Evolutionary conservation across 371 early-diverging fungal genomes (phyloP), one percentile per base, ranked within the genome.

Genomic region (Actinomortierella wolfii): DNA sequence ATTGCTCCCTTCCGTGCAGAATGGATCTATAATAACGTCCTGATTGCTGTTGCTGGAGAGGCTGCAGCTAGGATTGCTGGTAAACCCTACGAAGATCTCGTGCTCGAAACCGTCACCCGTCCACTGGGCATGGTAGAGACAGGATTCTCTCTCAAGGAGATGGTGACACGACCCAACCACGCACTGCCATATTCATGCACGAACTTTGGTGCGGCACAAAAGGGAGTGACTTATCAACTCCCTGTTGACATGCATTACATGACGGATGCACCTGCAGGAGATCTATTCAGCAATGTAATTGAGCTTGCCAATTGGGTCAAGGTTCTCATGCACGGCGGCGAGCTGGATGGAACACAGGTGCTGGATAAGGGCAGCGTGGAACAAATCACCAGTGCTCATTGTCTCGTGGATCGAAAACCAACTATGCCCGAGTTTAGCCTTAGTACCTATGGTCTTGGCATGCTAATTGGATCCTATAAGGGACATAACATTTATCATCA

Each of bases 281-380:
- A 64, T 18, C 49, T 58, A 0, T 57, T 48, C 49, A 57, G 57
- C 3, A 57, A 54, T 18, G 64, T 57, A 1, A 9, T 57, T 2
- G 64, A 64, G 18, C 28, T 64, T 15, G 48, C 34, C 11, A 39
- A 43, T 0, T 64, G 49, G 53, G 64, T 54, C 0, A 8, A 45
- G 7, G 49, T 43, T 0, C 41, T 64, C 44, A 23, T 64, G 54
- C 40, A 57, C 13, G 11, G 15, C 2, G 58, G 64, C 23, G 11
- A 26, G 28, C 40, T 57, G 9, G 44, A 64, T 29, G 64, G 64
- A 20, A 64, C 57, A 54, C 64, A 64, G 23, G 54, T 63, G 3
- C 43, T 63, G 46, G 47, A 51, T 21, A 63, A 63, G 53, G 53
- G 52, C 3, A 52, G 53, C n/a, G 3, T 64, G 29, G 47, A 48